phyloP scores from a whole-genome alignment of 177 flowering plant species.

The Vitis hybrid region DNA sequence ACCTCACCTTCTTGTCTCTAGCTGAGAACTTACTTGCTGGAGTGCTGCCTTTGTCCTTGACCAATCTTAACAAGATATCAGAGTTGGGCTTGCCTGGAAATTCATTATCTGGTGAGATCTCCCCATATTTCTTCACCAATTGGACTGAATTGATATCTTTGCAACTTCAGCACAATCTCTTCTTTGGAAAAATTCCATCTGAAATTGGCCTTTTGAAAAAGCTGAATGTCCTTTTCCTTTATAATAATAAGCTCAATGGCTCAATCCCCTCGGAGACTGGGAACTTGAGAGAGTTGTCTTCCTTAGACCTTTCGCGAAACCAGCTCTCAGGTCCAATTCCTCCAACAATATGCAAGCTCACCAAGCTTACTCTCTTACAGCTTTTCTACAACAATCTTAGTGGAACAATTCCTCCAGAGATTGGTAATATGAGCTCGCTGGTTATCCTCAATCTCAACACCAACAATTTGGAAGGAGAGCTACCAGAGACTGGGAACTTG shows the following conservation, averaged over 20 bases:
- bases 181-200: constrained; percentile 56
- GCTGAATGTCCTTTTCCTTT: constrained; percentile 35
- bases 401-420: constrained; percentile 60
- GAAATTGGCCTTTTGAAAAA: constrained; percentile 50
- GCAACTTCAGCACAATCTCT: constrained; percentile 54
- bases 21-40: constrained; percentile 36
- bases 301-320: constrained; percentile 48
- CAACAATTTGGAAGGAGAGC: constrained; percentile 51
- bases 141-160: constrained; percentile 56
- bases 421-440: constrained; percentile 52
- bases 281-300: constrained; percentile 26
- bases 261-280: constrained; percentile 62
- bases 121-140: constrained; percentile 40
- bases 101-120: constrained; percentile 53
- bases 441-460: constrained; percentile 37
- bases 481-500: constrained; percentile 25
- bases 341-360: constrained; percentile 44
- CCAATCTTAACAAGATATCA: constrained; percentile 34
- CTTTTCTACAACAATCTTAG: constrained; percentile 61
- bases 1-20: constrained; percentile 40
- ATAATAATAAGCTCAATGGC: constrained; percentile 48
- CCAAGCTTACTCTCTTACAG: constrained; percentile 31
- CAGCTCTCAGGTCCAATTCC: constrained; percentile 71
- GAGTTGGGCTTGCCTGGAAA: constrained; percentile 52
- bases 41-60: constrained; percentile 45